Evolutionary conservation across 1,139 yeast species (phyloP).

Genomic region (Zygoascus hellenicus): DNA sequence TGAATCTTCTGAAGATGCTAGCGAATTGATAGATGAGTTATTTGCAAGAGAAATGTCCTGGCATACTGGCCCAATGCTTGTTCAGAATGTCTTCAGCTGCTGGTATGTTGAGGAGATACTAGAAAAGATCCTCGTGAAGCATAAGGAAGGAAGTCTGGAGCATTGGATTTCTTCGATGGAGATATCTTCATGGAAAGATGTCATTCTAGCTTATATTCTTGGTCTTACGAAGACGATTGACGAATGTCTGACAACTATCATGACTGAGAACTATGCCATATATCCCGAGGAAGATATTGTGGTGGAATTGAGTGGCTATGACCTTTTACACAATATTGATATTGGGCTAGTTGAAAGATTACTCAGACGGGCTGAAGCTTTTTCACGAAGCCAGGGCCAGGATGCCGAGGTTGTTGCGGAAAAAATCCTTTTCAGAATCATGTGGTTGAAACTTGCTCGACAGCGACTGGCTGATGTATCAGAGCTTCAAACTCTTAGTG

Average conservation of each 20-base stretch:
- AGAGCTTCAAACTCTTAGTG: constrained; percentile 18
- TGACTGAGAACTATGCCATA: constrained; percentile 19
- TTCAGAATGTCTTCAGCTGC: constrained; percentile 35
- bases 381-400: constrained; percentile 13
- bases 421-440: constrained; percentile 21
- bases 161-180: constrained; percentile 12
- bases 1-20: constrained; percentile 21
- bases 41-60: constrained; percentile 34
- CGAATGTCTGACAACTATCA: constrained; percentile 17
- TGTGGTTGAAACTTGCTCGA: constrained; percentile 20
- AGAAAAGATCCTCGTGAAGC: constrained; percentile 14
- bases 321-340: constrained; percentile 22
- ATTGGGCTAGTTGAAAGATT: constrained; percentile 20
- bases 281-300: constrained; percentile 33
- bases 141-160: constrained; percentile 12
- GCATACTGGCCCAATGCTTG: constrained; percentile 35
- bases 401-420: constrained; percentile 14
- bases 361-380: constrained; percentile 22
- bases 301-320: constrained; percentile 18
- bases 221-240: constrained; percentile 26
- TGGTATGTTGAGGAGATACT: constrained; percentile 33
- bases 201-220: constrained; percentile 24
- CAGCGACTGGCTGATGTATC: constrained; percentile 21
- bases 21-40: constrained; percentile 30
- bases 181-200: constrained; percentile 22